Evolutionary conservation across 2,329 filamentous ascomycete genomes (phyloP).

Genomic region (Thielaviopsis ethacetica): DNA sequence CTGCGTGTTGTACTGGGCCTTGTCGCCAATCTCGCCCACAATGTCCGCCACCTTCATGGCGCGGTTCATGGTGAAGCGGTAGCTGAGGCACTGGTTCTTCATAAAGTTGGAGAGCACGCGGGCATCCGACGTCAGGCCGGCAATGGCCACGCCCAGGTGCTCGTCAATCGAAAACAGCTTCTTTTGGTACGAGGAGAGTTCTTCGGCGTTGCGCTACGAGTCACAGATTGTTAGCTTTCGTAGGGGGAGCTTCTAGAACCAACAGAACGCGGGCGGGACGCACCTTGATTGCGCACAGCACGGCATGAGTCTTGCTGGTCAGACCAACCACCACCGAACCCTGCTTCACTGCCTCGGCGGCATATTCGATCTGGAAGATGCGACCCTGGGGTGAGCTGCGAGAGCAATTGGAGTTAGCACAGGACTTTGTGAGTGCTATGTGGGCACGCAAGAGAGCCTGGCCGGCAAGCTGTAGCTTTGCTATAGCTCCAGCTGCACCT

Average conservation of each 20-base stretch:
- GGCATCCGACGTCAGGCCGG: conserved; percentile 90
- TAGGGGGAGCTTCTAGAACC: no score
- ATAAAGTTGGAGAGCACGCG: conserved; percentile 99
- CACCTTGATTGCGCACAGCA: conserved; percentile 93
- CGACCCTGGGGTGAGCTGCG: conserved; percentile 89
- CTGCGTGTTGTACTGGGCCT: conserved; percentile 95
- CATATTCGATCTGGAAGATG: conserved; percentile 99
- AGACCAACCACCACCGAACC: conserved; percentile 95
- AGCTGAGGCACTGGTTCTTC: conserved; percentile 96
- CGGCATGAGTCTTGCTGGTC: conserved; percentile 94
- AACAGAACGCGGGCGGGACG: no score
- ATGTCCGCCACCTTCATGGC: conserved; percentile 81
- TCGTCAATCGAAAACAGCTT: conserved; percentile 96
- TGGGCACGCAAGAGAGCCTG: conserved; percentile 5
- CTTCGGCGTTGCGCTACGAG: conserved; percentile 83
- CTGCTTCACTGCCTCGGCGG: conserved; percentile 96
- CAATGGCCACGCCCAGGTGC: conserved; percentile 88
- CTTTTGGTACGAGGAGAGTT: conserved; percentile 98
- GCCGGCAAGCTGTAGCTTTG: conserved; percentile 2
- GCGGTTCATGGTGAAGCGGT: conserved; percentile 89
- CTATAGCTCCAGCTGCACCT: neutral
- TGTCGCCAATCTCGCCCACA: conserved; percentile 82
- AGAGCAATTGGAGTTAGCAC: conserved; percentile 13
- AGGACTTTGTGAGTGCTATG: conserved; percentile 6
- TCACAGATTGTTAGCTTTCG: no score